These are phyloP conservation scores for Debaryomycetaceae sp. DNA, from an alignment of 1,139 yeast species.

Conservation along the genomic window DNA sequence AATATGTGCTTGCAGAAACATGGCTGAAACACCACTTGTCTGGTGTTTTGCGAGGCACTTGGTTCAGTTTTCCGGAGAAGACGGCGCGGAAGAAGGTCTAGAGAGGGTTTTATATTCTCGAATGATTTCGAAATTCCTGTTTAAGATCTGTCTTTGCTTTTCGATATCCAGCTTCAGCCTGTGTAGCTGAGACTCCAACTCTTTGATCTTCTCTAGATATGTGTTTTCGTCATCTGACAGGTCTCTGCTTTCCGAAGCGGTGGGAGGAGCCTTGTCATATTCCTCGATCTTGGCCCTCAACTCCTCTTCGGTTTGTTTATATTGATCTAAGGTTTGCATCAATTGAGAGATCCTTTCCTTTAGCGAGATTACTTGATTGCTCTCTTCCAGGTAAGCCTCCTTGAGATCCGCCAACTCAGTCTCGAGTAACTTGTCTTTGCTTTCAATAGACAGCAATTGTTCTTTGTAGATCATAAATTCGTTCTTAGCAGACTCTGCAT, in stretches of 20 bases:
- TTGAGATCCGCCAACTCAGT: background rate
- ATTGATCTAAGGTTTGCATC: background rate
- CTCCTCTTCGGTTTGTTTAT: background rate
- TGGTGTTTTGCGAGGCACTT: no score
- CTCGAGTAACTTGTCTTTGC: background rate
- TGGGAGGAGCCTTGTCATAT: background rate
- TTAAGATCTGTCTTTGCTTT: slow-evolving; percentile 1
- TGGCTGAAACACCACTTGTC: no score
- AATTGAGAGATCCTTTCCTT: background rate
- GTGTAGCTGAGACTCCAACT: background rate
- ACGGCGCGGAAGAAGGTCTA: background rate
- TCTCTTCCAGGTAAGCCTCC: background rate
- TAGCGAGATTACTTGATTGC: background rate
- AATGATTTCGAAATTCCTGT: slow-evolving; percentile 1
- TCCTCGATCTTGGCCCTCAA: background rate
- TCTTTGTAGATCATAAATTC: background rate
- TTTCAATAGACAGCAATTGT: background rate
- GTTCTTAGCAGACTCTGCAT: background rate
- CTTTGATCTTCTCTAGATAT: background rate
- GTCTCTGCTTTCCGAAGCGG: background rate
- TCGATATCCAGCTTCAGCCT: slow-evolving; percentile 2
- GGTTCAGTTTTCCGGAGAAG: background rate
- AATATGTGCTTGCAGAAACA: no score
- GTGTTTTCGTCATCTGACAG: background rate
- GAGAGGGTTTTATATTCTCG: slow-evolving; percentile 1